Base-by-base conservation (phyloP, 208 protist species). In the Crithidia sp. region DNA sequence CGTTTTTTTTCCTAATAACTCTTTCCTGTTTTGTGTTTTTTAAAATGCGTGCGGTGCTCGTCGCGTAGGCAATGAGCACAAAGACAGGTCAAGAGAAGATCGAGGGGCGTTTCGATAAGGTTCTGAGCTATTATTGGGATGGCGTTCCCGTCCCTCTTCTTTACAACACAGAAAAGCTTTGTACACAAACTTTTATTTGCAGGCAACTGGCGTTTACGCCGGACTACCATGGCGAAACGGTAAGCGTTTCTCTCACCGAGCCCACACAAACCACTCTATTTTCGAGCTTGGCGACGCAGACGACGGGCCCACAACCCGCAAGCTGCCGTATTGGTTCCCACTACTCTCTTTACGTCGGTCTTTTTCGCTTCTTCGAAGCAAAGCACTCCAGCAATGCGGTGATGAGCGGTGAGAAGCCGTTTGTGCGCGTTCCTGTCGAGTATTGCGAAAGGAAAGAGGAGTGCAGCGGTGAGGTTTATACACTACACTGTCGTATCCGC, bases 261-360 rank as follows among this genome's bases (percentile, higher is more conserved):
- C 71, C 74, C 19, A 41, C 55, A 12, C 39, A 67, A 43, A 74
- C 61, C 40, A n/a, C 57, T 4, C 50, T 64, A n/a, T 94, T 94
- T 79, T 50, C 53, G 43, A 10, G 82, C 6, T 58, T 94, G 49
- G 81, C 63, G 71, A 60, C 43, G 76, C 50, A 19, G 56, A 83
- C 17, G 37, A 65, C 64, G 17, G 61, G 50, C 2, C 65, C 66
- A 5, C 67, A 74, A 37, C 88, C 87, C 2, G 76, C 77, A 39
- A 95, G 85, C 70, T 84, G 83, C 17, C 78, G 93, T 45, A 95
- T 97, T 54, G 93, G 89, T 10, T 85, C 84, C n/a, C 90, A 97
- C 76, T 95, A 93, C 80, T 97, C 93, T 3, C 88, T 85, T 14
- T 83, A 86, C 60, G 89, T 95, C 5, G 93, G 90, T 7, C 67